Conservation (phyloP, 2,329 filamentous ascomycete genomes). For the Diaporthe sp. region DNA sequence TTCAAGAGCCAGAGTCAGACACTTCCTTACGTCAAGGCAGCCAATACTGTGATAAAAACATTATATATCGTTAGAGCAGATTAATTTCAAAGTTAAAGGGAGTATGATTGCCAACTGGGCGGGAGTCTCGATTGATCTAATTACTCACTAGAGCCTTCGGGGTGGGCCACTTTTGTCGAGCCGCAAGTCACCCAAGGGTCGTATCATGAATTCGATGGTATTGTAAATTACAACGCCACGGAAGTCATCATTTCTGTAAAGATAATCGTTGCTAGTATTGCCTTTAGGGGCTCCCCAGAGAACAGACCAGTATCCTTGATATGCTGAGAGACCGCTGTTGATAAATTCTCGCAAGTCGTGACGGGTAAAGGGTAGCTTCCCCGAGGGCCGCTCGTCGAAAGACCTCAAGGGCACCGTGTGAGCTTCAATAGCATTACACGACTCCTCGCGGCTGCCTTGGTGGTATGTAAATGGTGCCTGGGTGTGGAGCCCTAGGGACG, state of each 20-base stretch:
- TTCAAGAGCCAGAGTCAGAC: not conserved
- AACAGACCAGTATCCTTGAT: not conserved
- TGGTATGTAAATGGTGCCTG: too few species aligned
- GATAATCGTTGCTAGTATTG: fast-evolving
- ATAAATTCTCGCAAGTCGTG: not conserved
- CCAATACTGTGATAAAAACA: not conserved
- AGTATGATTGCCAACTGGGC: not conserved
- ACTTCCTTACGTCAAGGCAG: not conserved
- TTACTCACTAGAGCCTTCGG: not conserved
- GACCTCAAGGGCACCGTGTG: too few species aligned
- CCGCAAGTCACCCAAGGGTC: not conserved
- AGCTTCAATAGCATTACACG: not conserved
- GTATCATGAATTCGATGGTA: not conserved
- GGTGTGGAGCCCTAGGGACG: too few species aligned
- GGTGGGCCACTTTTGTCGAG: too few species aligned
- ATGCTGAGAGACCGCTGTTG: not conserved
- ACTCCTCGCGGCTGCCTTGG: not conserved
- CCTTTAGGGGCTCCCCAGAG: not conserved
- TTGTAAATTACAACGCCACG: not conserved
- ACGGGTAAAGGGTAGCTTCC: not conserved
- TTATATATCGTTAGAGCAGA: not conserved
- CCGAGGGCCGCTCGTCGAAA: not conserved
- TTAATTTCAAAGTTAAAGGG: not conserved
- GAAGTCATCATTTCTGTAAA: not conserved
- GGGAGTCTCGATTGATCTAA: not conserved